phyloP scores from a whole-genome alignment of 305 asterid genomes.

The Solanum chacoense region DNA sequence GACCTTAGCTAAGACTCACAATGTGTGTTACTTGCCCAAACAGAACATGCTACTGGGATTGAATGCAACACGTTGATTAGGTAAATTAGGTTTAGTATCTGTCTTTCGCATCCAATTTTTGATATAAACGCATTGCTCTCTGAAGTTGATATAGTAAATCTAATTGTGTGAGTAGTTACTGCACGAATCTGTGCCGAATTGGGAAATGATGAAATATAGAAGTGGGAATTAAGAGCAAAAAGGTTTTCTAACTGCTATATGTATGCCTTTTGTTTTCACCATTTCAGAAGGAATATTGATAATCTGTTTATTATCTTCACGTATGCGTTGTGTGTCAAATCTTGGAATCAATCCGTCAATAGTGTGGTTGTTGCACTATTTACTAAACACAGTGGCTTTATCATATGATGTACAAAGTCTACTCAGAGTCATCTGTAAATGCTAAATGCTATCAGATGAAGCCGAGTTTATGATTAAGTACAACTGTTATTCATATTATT shows the following conservation, averaged over 20 bases:
- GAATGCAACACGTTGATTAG: constrained; percentile 36
- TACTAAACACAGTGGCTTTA: neutral
- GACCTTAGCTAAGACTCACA: constrained; percentile 50
- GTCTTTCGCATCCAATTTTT: neutral
- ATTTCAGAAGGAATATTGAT: neutral
- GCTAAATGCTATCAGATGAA: neutral
- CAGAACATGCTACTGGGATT: constrained; percentile 76
- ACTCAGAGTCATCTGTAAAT: neutral
- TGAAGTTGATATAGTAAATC: neutral
- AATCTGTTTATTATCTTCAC: neutral
- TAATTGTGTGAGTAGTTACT: neutral
- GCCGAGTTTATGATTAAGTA: neutral
- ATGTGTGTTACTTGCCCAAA: constrained; percentile 63
- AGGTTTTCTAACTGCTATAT: neutral
- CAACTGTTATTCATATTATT: neutral
- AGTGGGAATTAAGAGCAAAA: neutral
- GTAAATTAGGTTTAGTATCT: neutral
- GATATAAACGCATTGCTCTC: neutral
- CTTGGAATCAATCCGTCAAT: neutral
- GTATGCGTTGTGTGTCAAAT: neutral
- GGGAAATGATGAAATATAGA: neutral
- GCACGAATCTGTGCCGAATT: neutral
- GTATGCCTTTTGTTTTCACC: neutral
- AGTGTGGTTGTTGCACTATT: neutral
- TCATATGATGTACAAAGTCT: neutral